These are phyloP conservation scores for Mortierella sp. DNA, from an alignment of 371 early-diverging fungal genomes.

Conservation along the genomic window DNA sequence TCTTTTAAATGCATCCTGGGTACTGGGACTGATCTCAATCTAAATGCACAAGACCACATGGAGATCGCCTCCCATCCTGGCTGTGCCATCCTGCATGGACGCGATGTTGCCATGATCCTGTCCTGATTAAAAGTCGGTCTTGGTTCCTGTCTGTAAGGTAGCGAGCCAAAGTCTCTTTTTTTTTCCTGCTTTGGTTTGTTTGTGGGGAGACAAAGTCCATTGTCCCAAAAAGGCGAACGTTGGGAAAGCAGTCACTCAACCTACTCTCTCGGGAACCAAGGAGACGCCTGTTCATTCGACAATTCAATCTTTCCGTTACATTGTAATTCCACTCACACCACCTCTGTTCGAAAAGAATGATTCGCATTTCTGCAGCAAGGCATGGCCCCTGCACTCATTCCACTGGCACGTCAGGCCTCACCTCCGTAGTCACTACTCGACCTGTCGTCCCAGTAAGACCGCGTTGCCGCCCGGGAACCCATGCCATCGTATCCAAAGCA, in stretches of 20 bases:
- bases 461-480: slow-evolving; percentile 9
- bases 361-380: slow-evolving; percentile 16
- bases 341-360: neutral
- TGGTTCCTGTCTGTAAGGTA: no score
- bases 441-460: neutral
- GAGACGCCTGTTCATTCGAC: no score
- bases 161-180: no score
- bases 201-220: no score
- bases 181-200: no score
- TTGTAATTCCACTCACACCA: no score
- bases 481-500: slow-evolving; percentile 3
- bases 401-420: neutral
- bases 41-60: neutral
- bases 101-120: neutral
- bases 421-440: neutral
- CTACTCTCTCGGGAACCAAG: no score
- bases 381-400: slow-evolving; percentile 14
- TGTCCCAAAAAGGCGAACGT: no score
- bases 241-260: no score
- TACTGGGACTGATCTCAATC: neutral
- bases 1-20: neutral
- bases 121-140: no score
- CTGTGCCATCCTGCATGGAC: neutral
- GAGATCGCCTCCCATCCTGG: neutral
- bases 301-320: no score